These are phyloP conservation scores for Elongisporangium prolatum DNA, from an alignment of 352 stramenopile species.

Conservation along the genomic window DNA sequence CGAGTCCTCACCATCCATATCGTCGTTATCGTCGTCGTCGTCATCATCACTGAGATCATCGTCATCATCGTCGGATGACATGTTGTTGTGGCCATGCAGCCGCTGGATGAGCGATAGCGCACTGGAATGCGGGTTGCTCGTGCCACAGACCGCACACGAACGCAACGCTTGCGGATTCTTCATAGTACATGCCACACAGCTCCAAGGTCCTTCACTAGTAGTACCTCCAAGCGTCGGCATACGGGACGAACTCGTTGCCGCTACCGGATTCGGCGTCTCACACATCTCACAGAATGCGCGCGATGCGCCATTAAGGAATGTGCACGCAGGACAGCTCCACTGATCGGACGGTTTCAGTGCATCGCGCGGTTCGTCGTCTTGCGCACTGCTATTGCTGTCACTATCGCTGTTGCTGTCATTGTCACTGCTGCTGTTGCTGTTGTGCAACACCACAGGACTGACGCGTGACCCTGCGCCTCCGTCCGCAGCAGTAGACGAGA, in stretches of 20 bases:
- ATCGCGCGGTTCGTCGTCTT: slow-evolving; percentile 1
- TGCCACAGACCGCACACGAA: slow-evolving; percentile 51
- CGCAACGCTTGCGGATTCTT: slow-evolving; percentile 49
- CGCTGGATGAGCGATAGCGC: slow-evolving; percentile 36
- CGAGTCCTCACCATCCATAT: slow-evolving; percentile 19
- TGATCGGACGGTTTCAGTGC: slow-evolving; percentile 11
- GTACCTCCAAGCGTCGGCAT: slow-evolving; percentile 1
- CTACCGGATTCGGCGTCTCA: slow-evolving; percentile 47
- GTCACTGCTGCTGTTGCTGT: slow-evolving; percentile 21
- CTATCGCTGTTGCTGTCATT: slow-evolving; percentile 1
- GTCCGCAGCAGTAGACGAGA: not conserved
- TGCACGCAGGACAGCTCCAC: slow-evolving; percentile 68
- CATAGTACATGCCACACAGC: slow-evolving; percentile 66
- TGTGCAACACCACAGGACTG: not conserved
- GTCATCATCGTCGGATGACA: slow-evolving; percentile 14
- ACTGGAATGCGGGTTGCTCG: slow-evolving; percentile 55
- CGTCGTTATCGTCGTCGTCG: slow-evolving; percentile 13
- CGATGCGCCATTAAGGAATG: slow-evolving; percentile 59
- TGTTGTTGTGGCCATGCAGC: slow-evolving; percentile 3
- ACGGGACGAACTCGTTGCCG: slow-evolving; percentile 6
- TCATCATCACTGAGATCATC: slow-evolving; percentile 27
- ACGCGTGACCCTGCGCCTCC: not conserved
- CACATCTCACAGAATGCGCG: slow-evolving; percentile 77
- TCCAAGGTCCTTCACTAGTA: slow-evolving; percentile 37
- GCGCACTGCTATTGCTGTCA: slow-evolving; percentile 3